Evolutionary conservation across 2,329 filamentous ascomycete species (phyloP).

Genomic region (Onygena corvina): DNA sequence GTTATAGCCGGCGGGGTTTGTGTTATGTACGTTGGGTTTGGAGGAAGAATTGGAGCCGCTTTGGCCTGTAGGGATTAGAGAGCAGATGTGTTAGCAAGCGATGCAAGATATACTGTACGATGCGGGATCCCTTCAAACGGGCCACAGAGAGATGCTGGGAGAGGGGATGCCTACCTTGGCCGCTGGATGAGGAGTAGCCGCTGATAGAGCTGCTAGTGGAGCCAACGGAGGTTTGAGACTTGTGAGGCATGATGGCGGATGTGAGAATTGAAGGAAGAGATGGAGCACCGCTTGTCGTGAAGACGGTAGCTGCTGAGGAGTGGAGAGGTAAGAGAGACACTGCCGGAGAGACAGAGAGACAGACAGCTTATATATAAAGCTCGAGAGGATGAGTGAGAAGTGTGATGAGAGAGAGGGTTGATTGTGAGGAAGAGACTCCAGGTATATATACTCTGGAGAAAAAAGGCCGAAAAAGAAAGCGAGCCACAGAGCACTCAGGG

Average conservation of each 20-base stretch:
- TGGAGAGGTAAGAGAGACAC: neutral
- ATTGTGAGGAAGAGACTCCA: conserved; percentile 4
- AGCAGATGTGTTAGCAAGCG: neutral
- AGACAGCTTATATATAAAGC: conserved; percentile 4
- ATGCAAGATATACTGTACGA: neutral
- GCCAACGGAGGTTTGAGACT: neutral
- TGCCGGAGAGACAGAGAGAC: neutral
- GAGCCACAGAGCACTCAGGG: conserved; percentile 2
- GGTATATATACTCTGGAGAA: conserved; percentile 6
- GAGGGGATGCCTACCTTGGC: neutral
- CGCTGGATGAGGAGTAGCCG: neutral
- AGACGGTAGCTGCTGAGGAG: neutral
- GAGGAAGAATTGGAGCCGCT: neutral
- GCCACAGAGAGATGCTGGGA: neutral
- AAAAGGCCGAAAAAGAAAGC: neutral
- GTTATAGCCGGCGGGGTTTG: neutral
- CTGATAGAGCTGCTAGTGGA: conserved; percentile 1
- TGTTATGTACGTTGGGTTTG: conserved; percentile 1
- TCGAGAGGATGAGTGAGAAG: neutral
- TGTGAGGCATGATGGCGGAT: conserved; percentile 1
- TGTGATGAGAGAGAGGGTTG: neutral
- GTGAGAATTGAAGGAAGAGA: neutral
- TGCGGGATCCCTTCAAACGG: neutral
- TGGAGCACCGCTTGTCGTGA: neutral
- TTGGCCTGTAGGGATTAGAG: neutral